These are phyloP conservation scores for Cudoniella acicularis DNA, from an alignment of 495 filamentous ascomycete species.

Conservation along the genomic window DNA sequence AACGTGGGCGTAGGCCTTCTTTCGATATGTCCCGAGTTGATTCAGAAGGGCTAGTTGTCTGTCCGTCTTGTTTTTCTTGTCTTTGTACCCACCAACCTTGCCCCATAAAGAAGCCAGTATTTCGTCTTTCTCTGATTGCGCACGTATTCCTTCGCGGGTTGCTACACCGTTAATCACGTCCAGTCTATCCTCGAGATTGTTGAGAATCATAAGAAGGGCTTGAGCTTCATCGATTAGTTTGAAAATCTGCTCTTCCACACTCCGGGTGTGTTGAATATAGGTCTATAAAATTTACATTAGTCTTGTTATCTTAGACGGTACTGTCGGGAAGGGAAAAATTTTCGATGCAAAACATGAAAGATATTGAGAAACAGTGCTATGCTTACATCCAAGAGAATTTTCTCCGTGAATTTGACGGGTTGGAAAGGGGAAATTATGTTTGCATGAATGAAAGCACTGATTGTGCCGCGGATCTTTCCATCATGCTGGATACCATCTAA, in stretches of 20 bases:
- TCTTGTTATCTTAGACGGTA: no score
- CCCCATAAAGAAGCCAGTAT: constrained; percentile 66
- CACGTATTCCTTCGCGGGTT: constrained; percentile 44
- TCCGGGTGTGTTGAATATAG: constrained; percentile 60
- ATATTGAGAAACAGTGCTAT: no score
- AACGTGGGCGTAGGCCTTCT: constrained; percentile 56
- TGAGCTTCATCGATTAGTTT: constrained; percentile 63
- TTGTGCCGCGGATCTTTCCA: constrained; percentile 33
- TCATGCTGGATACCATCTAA: constrained; percentile 38
- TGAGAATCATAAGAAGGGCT: constrained; percentile 51
- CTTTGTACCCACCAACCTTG: constrained; percentile 60
- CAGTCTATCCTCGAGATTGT: constrained; percentile 59
- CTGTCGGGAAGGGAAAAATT: no score
- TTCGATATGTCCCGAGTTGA: constrained; percentile 56
- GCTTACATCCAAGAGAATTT: constrained; percentile 45
- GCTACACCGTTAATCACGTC: constrained; percentile 61
- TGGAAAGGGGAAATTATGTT: constrained; percentile 56
- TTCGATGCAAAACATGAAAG: no score
- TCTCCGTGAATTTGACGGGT: constrained; percentile 47
- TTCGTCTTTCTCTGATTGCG: constrained; percentile 49
- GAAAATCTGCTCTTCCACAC: constrained; percentile 62
- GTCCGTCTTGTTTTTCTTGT: constrained; percentile 50
- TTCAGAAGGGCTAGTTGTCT: constrained; percentile 53
- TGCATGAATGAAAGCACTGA: constrained; percentile 37
- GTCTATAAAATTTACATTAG: not conserved